Evolutionary conservation across 2,329 filamentous ascomycete genomes (phyloP), one percentile per base, ranked within the genome.

Genomic region (Aureobasidium vineae): DNA sequence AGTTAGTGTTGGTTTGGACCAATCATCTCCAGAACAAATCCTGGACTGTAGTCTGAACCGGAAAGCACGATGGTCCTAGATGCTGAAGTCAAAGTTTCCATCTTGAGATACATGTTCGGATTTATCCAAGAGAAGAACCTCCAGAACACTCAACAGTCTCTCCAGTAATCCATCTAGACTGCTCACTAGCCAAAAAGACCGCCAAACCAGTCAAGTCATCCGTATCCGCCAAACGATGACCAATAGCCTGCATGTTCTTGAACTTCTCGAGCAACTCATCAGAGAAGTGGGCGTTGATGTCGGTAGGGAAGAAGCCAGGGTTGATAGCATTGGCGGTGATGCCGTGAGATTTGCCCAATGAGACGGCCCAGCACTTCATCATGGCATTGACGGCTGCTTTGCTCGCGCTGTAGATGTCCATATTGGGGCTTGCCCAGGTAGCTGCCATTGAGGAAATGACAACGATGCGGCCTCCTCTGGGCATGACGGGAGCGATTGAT

Each of bases 361-460:
- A 64, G 5, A 49, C 57, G 16, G 69, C 68, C 68, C 68, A 70
- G 23, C 63, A 60, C 28, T 60, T 63, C 33, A 67, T 60, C 59
- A 70, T 45, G 6, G 57, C 63, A 23, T 69, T 68, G 23, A 69
- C 54, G 5, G 68, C 68, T 21, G 68, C 68, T 40, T 70, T 70
- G 40, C 49, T 63, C 1, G 69, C 68, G 11, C 56, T 40, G 53
- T 87, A 86, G 60, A 87, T 80, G 43, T 80, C 79, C 76, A 85
- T 83, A n/a, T 78, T 80, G 47, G 82, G 76, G 73, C 85, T 83
- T 19, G 84, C 84, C 65, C 81, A 78, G 28, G 80, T 79, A n/a
- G 82, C 82, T 33, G 81, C 83, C 33, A 85, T 82, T 67, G 82
- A 85, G 6, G 83, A 85, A 63, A 86, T 76, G 74, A 83, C 85